Conservation (phyloP, 192 early-diverging fungal genomes). For the Geranomyces michiganensis region DNA sequence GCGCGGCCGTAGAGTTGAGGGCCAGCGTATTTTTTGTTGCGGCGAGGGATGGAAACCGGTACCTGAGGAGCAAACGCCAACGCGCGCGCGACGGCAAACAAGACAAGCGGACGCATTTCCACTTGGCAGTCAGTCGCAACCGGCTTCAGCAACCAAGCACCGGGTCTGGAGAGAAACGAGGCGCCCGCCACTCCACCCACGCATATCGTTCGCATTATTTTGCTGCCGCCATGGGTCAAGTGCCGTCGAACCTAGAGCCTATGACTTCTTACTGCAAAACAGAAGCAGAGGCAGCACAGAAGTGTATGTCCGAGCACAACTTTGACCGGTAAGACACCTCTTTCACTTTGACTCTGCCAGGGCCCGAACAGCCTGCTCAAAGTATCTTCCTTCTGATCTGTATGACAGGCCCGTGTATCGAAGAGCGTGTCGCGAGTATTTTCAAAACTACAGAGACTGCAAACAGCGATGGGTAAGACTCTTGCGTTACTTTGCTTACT, state of each 20-base stretch:
- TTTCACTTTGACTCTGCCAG: background rate
- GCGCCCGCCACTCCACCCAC: too few species aligned
- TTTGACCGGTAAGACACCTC: constrained; percentile 21
- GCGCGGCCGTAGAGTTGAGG: too few species aligned
- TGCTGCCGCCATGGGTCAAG: constrained; percentile 14
- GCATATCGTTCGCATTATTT: too few species aligned
- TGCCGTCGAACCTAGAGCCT: constrained; percentile 27
- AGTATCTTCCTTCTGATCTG: background rate
- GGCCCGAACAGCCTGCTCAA: background rate
- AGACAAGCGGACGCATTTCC: too few species aligned
- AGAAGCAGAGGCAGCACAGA: constrained; percentile 18
- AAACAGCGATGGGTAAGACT: constrained; percentile 33
- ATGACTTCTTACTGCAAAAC: constrained; percentile 31
- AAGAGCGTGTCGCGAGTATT: constrained; percentile 5
- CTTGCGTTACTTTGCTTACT: background rate
- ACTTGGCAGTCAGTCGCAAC: too few species aligned
- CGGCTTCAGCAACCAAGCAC: too few species aligned
- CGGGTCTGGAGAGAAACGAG: too few species aligned
- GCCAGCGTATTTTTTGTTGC: too few species aligned
- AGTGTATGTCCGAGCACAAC: constrained; percentile 34
- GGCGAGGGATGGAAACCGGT: too few species aligned
- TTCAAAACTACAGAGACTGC: constrained; percentile 32
- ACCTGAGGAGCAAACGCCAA: too few species aligned
- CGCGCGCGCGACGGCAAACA: too few species aligned
- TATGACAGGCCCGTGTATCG: constrained; percentile 7